Conservation (phyloP, 2,329 filamentous ascomycete species). For the Fusarium sp. region DNA sequence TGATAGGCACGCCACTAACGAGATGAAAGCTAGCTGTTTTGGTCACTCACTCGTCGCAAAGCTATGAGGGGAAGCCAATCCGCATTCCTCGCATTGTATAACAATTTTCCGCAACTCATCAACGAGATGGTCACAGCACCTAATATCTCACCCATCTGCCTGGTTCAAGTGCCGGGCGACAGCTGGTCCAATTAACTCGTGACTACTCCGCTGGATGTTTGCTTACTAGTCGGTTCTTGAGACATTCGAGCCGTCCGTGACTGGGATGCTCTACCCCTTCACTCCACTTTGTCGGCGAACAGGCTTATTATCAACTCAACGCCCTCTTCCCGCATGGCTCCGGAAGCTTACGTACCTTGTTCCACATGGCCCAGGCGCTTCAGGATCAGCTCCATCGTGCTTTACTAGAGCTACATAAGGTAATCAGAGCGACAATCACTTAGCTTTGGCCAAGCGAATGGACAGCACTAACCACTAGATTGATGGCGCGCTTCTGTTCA, state of each 20-base stretch:
- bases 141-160: slow-evolving; percentile 10
- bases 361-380: slow-evolving; percentile 38
- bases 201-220: slow-evolving; percentile 32
- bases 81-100: slow-evolving; percentile 10
- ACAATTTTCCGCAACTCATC: slow-evolving; percentile 11
- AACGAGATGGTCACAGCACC: background rate
- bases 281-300: slow-evolving; percentile 35
- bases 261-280: slow-evolving; percentile 34
- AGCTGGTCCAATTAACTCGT: slow-evolving; percentile 26
- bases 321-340: slow-evolving; percentile 40
- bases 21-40: slow-evolving; percentile 2
- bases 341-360: slow-evolving; percentile 43
- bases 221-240: slow-evolving; percentile 44
- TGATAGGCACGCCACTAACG: slow-evolving; percentile 3
- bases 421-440: background rate
- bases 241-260: slow-evolving; percentile 44
- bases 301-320: slow-evolving; percentile 23
- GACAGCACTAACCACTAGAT: slow-evolving; percentile 1
- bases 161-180: slow-evolving; percentile 31
- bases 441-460: slow-evolving; percentile 1
- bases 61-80: slow-evolving; percentile 5
- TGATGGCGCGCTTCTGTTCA: slow-evolving; percentile 3
- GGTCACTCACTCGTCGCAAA: background rate
- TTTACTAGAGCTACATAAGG: slow-evolving; percentile 17
- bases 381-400: slow-evolving; percentile 24